Conservation (phyloP, 1,139 yeast genomes). For the Torulaspora pretoriensis region DNA sequence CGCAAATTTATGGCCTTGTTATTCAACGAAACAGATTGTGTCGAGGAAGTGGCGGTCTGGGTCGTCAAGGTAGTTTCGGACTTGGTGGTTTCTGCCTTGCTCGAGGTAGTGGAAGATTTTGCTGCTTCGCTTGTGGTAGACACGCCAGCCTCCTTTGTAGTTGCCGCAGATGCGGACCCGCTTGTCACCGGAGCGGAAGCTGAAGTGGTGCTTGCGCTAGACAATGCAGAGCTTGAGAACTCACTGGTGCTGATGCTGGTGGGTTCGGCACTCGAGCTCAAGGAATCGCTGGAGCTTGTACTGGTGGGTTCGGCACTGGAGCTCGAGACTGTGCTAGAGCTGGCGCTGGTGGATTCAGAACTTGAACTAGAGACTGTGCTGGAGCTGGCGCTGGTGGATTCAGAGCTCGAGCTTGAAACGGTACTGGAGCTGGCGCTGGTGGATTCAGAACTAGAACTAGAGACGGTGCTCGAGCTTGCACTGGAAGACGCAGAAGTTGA, state of each 20-base stretch:
- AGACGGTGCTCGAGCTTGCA: constrained; percentile 6
- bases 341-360: background rate
- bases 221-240: no score
- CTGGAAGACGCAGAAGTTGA: constrained; percentile 7
- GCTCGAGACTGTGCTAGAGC: background rate
- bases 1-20: constrained; percentile 3
- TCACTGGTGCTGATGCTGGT: background rate
- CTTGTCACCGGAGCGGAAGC: background rate
- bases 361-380: background rate
- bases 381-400: background rate
- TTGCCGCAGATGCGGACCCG: background rate
- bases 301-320: background rate
- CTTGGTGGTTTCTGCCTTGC: background rate
- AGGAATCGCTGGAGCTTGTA: background rate
- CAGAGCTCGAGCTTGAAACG: background rate
- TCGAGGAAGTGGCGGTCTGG: constrained; percentile 1
- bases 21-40: background rate
- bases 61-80: background rate
- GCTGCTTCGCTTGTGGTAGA: background rate
- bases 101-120: background rate
- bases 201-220: background rate
- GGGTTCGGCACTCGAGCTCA: background rate
- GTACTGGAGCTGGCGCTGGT: constrained; percentile 12
- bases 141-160: no score
- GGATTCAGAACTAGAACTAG: constrained; percentile 4